Evolutionary conservation across 805 yeast species (phyloP), one percentile per base, ranked within the genome.

Genomic region (Yarrowia sp.): DNA sequence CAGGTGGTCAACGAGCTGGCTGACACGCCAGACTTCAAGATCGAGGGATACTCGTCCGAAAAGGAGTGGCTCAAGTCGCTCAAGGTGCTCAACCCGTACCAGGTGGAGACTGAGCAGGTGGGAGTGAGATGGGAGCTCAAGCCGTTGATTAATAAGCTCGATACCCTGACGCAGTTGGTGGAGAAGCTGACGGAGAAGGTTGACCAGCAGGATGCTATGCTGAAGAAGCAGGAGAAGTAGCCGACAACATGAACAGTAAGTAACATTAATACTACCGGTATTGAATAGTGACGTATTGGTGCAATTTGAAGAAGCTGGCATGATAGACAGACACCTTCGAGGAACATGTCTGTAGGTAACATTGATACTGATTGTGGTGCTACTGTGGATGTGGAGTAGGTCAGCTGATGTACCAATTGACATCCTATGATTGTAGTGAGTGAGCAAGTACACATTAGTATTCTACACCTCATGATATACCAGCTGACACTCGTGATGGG

Each of bases 11-110:
- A 63, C 26, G 56, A 63, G 40, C 56, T 63, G 10, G 67, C 90
- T 74, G 79, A 82, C 41, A 80, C 82, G 38, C 93, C 92, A 0
- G 95, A 90, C 75, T 75, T 76, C 48, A 97, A 91, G 76, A 91
- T 92, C 0, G 86, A 86, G 69, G 90, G 90, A 75, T 76, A 82
- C n/a, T 83, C 84, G 9, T 81, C 84, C 48, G 80, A 82, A 50
- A 72, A 74, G 7, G 74, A 78, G 19, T 91, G 92, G 87, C 81
- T 79, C 26, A 72, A 75, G 14, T 82, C 82, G 36, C 84, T 90
- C 35, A 82, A 82, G 11, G 72, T 75, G 5, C 81, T 82, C 8
- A 85, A 63, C 11, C 67, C 67, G 3, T 63, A 63, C 56, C 65
- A 59, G 52, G 86, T 88, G 5, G 81, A 80, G 35, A 91, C 69